These are phyloP conservation scores for Lathyrus oleraceus DNA, from an alignment of 306 rosid genomes.

Conservation along the genomic window DNA sequence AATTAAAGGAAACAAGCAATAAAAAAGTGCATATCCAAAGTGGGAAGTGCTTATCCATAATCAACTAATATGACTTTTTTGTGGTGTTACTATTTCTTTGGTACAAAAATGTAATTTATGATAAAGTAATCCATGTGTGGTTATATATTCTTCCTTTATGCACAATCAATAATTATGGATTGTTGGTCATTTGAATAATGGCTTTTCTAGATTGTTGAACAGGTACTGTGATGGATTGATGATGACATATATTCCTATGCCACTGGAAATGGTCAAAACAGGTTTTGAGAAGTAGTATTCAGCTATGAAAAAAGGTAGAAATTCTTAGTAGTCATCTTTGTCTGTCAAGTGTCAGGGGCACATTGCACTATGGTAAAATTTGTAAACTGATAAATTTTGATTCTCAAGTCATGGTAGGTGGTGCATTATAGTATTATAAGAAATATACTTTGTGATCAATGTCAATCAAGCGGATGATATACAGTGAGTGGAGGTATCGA, in stretches of 20 bases:
- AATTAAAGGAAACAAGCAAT: conserved; percentile 34
- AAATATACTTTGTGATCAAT: no score
- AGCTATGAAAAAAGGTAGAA: conserved; percentile 1
- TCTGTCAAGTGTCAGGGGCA: conserved; percentile 48
- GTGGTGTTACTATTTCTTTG: conserved; percentile 26
- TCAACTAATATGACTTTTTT: conserved; percentile 42
- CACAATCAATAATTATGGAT: conserved; percentile 57
- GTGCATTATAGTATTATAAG: conserved; percentile 4
- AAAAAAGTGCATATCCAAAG: conserved; percentile 34
- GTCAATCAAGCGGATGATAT: no score
- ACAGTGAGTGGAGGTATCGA: no score
- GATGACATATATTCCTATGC: conserved; percentile 46
- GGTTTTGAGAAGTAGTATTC: conserved; percentile 34
- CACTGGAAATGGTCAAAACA: conserved; percentile 48
- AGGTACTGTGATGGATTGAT: conserved; percentile 34
- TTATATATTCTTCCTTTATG: conserved; percentile 40
- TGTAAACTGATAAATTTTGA: conserved; percentile 9
- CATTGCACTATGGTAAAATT: conserved; percentile 35
- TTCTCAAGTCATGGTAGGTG: conserved; percentile 30
- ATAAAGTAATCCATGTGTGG: not conserved
- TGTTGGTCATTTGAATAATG: conserved; percentile 29
- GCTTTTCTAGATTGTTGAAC: conserved; percentile 40
- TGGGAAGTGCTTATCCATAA: conserved; percentile 42
- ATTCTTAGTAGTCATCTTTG: conserved; percentile 34
- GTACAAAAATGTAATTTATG: not conserved